Percentiles rank a stretch among this genome's conserved stretches.
Evolutionary conservation across 2,329 filamentous ascomycete genomes (phyloP).

Genomic region (Myriangium duriaei): DNA sequence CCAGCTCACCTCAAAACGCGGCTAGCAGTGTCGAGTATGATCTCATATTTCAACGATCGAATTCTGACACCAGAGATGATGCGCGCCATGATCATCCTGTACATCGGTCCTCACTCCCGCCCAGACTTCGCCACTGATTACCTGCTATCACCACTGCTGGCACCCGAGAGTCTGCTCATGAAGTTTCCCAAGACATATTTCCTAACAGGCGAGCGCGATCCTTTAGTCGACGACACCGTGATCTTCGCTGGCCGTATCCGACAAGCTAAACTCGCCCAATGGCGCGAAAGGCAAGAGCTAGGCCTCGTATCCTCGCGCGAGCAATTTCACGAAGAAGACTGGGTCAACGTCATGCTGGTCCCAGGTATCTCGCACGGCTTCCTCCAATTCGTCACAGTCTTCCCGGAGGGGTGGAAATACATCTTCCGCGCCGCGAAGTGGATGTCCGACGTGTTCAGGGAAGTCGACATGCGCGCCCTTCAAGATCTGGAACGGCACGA

Average conservation of each 20-base stretch:
- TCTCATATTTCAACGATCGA: slow-evolving; percentile 94
- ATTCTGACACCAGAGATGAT: slow-evolving; percentile 96
- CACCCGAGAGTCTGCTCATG: slow-evolving; percentile 69
- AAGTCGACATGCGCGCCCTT: slow-evolving; percentile 27
- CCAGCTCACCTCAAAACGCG: slow-evolving; percentile 56
- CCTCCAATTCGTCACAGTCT: slow-evolving; percentile 77
- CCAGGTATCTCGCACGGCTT: slow-evolving; percentile 91
- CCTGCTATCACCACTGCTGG: slow-evolving; percentile 76
- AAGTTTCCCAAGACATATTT: slow-evolving; percentile 93
- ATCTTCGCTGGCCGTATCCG: slow-evolving; percentile 87
- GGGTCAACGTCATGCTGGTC: slow-evolving; percentile 68
- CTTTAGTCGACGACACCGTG: slow-evolving; percentile 89
- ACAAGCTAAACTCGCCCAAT: slow-evolving; percentile 54
- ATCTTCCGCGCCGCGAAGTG: slow-evolving; percentile 67
- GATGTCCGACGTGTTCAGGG: slow-evolving; percentile 65
- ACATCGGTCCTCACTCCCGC: slow-evolving; percentile 84
- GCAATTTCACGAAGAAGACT: slow-evolving; percentile 55
- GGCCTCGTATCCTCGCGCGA: slow-evolving; percentile 37
- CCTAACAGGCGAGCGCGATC: slow-evolving; percentile 87
- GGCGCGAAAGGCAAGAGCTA: slow-evolving; percentile 43
- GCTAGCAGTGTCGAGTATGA: slow-evolving; percentile 92
- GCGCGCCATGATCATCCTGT: slow-evolving; percentile 96
- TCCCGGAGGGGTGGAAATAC: slow-evolving; percentile 81
- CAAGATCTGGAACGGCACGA: slow-evolving; percentile 20
- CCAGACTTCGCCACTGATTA: slow-evolving; percentile 90